Base-by-base conservation (phyloP, 176 grass and related monocot genomes). In the Zoysia japonica region DNA sequence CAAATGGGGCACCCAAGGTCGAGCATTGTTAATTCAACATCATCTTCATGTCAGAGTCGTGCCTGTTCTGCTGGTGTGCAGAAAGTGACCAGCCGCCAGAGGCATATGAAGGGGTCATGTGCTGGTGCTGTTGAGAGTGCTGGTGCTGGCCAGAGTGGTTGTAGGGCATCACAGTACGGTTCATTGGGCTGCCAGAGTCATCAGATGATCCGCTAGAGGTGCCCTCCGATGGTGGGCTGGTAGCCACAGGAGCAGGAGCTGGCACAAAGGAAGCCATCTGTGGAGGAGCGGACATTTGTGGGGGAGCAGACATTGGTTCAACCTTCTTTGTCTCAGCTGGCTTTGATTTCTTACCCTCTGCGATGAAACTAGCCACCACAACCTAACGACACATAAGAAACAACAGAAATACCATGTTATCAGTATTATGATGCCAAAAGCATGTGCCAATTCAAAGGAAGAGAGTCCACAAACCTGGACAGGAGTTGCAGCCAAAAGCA, bases 311-410 rank as follows among this genome's bases (percentile, higher is more conserved):
- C 75, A 88, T 85, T 6, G 90, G 88, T 64, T 98, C 89, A 6
- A 85, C 78, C 72, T 81, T 98, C n/a, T 87, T 80, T 72, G 90
- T 49, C 42, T 98, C 92, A 9, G 83, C 78, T 5, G 87, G 89
- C 61, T 94, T 98, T 14, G 90, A 85, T 70, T 94, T 98, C 60
- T 98, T 94, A 28, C 90, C 96, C 88, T 90, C 95, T 3, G 90
- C 89, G 12, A 94, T 91, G 84, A 98, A 98, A 76, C 96, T 98
- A 48, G 90, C 96, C 14, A 98, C 92, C 3, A 98, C 96, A 45
- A 98, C 96, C 96, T 98, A 59, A 78, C 52, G 5, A 61, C 1
- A 84, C 28, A 28, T 28, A 28, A 28, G 28, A 28, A 28, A 28
- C 17, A 12, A 4, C 15, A 72, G n/a, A 84, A 59, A 57, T 59